Percentiles rank a stretch among this genome's conserved stretches.
Conservation (phyloP, 352 stramenopile species). For the Phytophthora ramorum region DNA sequence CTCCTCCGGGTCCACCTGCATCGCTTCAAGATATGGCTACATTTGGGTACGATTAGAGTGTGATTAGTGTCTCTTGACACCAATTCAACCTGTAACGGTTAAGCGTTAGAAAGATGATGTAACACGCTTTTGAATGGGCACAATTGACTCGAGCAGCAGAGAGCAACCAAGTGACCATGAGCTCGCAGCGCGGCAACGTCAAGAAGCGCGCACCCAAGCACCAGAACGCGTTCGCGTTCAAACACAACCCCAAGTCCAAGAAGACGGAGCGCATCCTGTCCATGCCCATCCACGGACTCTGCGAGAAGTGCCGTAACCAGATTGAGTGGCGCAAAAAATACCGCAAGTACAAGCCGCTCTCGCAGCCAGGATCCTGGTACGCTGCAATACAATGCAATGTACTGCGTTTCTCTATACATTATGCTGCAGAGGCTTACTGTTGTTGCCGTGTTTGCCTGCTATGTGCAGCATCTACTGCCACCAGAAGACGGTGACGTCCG, state of each 20-base stretch:
- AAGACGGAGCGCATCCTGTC: slow-evolving; percentile 95
- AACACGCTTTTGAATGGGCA: slow-evolving; percentile 22
- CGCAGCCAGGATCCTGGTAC: slow-evolving; percentile 93
- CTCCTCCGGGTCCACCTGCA: slow-evolving; percentile 25
- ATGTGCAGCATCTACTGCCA: slow-evolving; percentile 90
- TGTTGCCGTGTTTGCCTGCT: slow-evolving; percentile 1
- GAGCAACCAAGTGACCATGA: slow-evolving; percentile 60
- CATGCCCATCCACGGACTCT: slow-evolving; percentile 93
- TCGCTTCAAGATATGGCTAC: slow-evolving; percentile 44
- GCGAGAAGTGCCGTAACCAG: slow-evolving; percentile 94
- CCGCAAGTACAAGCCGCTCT: slow-evolving; percentile 98
- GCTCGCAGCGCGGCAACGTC: slow-evolving; percentile 82
- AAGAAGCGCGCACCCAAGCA: slow-evolving; percentile 93
- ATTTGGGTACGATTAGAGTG: slow-evolving; percentile 8
- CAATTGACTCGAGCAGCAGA: slow-evolving; percentile 5
- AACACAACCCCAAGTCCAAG: slow-evolving; percentile 98
- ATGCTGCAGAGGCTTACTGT: slow-evolving; percentile 1
- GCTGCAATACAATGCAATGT: slow-evolving; percentile 8
- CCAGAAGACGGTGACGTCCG: slow-evolving; percentile 91
- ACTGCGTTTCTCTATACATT: not conserved
- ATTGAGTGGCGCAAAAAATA: slow-evolving; percentile 99
- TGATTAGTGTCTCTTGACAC: slow-evolving; percentile 8
- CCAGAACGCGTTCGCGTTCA: slow-evolving; percentile 98
- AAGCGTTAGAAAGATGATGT: too few species aligned
- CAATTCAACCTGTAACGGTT: not conserved